A percentile compares a stretch with the other conserved stretches of the same genome.
Evolutionary conservation across 2,329 filamentous ascomycete species (phyloP).

Genomic region (Penicillium vulpinum): DNA sequence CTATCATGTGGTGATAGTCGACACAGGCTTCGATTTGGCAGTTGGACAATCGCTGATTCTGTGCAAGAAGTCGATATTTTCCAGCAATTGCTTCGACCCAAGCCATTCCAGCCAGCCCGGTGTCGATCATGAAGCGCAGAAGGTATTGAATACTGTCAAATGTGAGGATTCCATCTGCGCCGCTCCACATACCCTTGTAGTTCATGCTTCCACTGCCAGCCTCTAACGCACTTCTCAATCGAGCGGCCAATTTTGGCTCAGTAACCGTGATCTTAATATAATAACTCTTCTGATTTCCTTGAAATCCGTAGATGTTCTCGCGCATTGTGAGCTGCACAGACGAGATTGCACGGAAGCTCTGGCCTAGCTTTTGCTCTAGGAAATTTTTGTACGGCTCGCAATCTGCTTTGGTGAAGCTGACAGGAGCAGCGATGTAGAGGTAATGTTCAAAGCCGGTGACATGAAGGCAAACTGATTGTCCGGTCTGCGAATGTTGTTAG

Average conservation of each 20-base stretch:
- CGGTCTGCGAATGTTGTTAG: slow-evolving; percentile 48
- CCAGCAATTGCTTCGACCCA: slow-evolving; percentile 85
- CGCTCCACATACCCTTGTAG: slow-evolving; percentile 87
- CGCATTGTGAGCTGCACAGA: slow-evolving; percentile 79
- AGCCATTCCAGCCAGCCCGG: slow-evolving; percentile 90
- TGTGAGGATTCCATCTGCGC: slow-evolving; percentile 72
- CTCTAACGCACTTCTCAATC: slow-evolving; percentile 74
- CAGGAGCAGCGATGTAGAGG: slow-evolving; percentile 85
- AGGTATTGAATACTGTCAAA: slow-evolving; percentile 97
- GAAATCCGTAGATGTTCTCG: slow-evolving; percentile 91
- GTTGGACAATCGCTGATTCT: slow-evolving; percentile 74
- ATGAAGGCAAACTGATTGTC: slow-evolving; percentile 91
- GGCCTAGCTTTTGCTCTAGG: slow-evolving; percentile 75
- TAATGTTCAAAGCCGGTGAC: slow-evolving; percentile 97
- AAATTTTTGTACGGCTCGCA: slow-evolving; percentile 76
- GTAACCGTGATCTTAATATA: slow-evolving; percentile 93
- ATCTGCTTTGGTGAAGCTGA: slow-evolving; percentile 76
- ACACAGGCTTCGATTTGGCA: slow-evolving; percentile 94
- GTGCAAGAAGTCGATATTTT: slow-evolving; percentile 69
- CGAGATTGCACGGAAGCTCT: slow-evolving; percentile 71
- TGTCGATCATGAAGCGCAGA: slow-evolving; percentile 96
- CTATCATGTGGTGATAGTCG: slow-evolving; percentile 77
- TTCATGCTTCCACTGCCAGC: slow-evolving; percentile 66
- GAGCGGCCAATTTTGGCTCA: slow-evolving; percentile 80
- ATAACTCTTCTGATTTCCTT: slow-evolving; percentile 86